Base-by-base conservation (phyloP, 768 basidiomycete species). In the Mycena polygramma region DNA sequence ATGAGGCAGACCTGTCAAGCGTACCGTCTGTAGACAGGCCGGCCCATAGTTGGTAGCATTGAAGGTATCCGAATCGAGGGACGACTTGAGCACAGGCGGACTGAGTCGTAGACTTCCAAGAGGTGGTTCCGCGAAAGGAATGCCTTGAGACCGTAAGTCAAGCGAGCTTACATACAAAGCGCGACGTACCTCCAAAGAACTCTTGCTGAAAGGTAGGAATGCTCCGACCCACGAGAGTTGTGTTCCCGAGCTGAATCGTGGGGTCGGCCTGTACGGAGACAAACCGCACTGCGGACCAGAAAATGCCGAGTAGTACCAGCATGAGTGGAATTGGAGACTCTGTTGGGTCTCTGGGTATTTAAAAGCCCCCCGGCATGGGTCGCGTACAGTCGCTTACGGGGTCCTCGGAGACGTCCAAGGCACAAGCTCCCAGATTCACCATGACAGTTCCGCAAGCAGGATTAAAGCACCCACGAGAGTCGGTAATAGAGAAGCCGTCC, bases 41-140 rank as follows among this genome's bases (percentile, higher is more conserved):
- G 81, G 77, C 8, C 87, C 86, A 72, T 86, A 88, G 57, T 80
- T 77, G 15, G 80, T 85, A 0, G 88, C 87, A 65, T 89, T 78
- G 57, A 90, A 81, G 4, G 83, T 76, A 1, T 72, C 20, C 1
- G 77, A 72, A 7, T 79, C 77, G 1, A 82, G 68, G 0, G 76
- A 79, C 26, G 69, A 53, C 43, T 79, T 77, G 7, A 73, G 65
- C 3, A 75, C 74, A 19, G 82, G 81, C 5, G 77, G 76, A 48
- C 73, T 71, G 36, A 83, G 72, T 11, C 82, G 79, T 35, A 81
- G 68, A 9, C 66, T 37, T 6, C 77, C 77, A 1, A 79, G 52
- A 35, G 81, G 81, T 36, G 79, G 77, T 66, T 81, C 73, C 7
- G 83, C 77, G 45, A 70, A 79, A 19, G 78, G 78, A 26, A 79